phyloP scores from a whole-genome alignment of 2,329 filamentous ascomycete species.

The Trichoderma cornu-damae region DNA sequence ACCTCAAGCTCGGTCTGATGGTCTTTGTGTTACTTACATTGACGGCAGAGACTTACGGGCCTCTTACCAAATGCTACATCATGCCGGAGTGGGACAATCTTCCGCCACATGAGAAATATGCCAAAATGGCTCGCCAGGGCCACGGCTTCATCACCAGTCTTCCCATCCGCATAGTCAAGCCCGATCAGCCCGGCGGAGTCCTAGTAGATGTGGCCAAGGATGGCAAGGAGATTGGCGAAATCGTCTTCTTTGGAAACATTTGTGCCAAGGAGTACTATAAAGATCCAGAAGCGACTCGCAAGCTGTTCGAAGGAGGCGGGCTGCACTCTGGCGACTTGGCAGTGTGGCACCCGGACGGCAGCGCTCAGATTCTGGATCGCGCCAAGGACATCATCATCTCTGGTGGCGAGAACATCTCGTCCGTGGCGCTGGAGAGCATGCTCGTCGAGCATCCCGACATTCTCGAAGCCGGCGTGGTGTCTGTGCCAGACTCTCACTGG shows the following conservation, averaged over 20 bases:
- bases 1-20: not conserved
- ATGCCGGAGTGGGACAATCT: slow-evolving; percentile 80
- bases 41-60: slow-evolving; percentile 76
- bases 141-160: slow-evolving; percentile 84
- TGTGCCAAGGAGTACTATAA: slow-evolving; percentile 91
- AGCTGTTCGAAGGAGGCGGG: slow-evolving; percentile 81
- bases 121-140: slow-evolving; percentile 87
- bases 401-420: slow-evolving; percentile 95
- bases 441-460: slow-evolving; percentile 82
- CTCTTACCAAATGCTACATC: slow-evolving; percentile 89
- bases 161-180: slow-evolving; percentile 76
- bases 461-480: slow-evolving; percentile 86
- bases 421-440: slow-evolving; percentile 85
- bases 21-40: not conserved
- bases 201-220: slow-evolving; percentile 44
- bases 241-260: slow-evolving; percentile 87
- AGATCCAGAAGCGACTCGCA: slow-evolving; percentile 76
- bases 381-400: slow-evolving; percentile 99
- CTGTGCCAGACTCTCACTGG: slow-evolving; percentile 84
- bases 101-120: slow-evolving; percentile 70
- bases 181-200: slow-evolving; percentile 60
- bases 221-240: slow-evolving; percentile 48
- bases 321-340: slow-evolving; percentile 88
- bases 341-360: slow-evolving; percentile 87
- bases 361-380: slow-evolving; percentile 85